A percentile compares a stretch with the other conserved stretches of the same genome.
phyloP scores from a whole-genome alignment of 2,329 filamentous ascomycete species.

The Apiospora koreana region DNA sequence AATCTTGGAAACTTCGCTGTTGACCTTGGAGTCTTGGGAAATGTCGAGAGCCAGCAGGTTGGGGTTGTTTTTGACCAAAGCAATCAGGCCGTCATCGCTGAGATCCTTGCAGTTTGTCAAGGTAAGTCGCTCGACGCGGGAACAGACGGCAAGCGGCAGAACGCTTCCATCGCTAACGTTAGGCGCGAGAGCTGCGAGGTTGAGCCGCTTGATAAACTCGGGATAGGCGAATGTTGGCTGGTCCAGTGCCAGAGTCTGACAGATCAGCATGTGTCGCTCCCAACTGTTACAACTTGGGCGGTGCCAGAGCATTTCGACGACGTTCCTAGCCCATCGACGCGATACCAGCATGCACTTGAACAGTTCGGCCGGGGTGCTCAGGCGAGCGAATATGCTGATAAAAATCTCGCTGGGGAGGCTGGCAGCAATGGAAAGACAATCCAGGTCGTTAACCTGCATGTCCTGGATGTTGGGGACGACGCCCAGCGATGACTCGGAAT shows the following conservation, averaged over 20 bases:
- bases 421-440: constrained; percentile 76
- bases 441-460: constrained; percentile 66
- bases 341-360: constrained; percentile 92
- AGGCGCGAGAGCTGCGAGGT: constrained; percentile 76
- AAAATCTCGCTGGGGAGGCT: constrained; percentile 91
- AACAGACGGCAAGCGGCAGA: constrained; percentile 78
- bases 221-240: constrained; percentile 87
- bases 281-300: constrained; percentile 88
- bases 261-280: constrained; percentile 78
- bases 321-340: constrained; percentile 88
- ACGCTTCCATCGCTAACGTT: constrained; percentile 88
- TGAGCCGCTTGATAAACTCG: constrained; percentile 88
- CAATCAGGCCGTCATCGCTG: constrained; percentile 80
- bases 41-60: constrained; percentile 89
- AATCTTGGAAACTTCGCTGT: constrained; percentile 73
- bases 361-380: constrained; percentile 75
- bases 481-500: constrained; percentile 89
- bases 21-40: constrained; percentile 76
- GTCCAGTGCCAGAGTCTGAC: constrained; percentile 70
- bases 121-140: constrained; percentile 88
- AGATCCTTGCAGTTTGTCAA: constrained; percentile 85
- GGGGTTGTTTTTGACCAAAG: constrained; percentile 75
- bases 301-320: constrained; percentile 93
- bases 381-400: constrained; percentile 86
- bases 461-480: constrained; percentile 72